Base-by-base conservation (phyloP, 202 grass and related monocot genomes). In the Hordeum pubiflorum region DNA sequence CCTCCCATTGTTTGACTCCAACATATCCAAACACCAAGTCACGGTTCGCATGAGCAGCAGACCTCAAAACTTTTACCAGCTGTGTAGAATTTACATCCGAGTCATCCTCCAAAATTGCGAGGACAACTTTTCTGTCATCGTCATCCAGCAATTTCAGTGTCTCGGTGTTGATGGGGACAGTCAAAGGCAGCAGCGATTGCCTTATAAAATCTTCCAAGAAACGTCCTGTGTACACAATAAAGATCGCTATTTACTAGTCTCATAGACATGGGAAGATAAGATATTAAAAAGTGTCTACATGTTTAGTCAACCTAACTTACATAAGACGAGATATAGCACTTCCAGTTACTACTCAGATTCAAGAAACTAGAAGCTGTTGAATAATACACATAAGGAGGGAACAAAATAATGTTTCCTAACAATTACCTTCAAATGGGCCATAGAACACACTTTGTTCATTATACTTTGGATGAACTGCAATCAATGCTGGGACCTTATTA, bases 351-450 rank as follows among this genome's bases (percentile, higher is more conserved):
- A 65, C 23, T 48, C 26, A 48, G 31, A 62, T 52, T 36, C 3
- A 74, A 41, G 3, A 38, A 34, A 56, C 29, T 54, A 70, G 0
- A 62, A 34, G 69, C 9, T 48, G 57, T 44, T 27, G 15, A 90
- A 38, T 77, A 20, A 37, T 77, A 48, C 63, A 75, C 41, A 78
- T 13, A 75, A 76, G 29, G 50, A 41, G 63, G 21, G 18, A 75
- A 72, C 48, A 69, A 48, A 65, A 80, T 50, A 37, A 31, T 24
- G 4, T 57, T 63, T 3, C 36, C 50, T n/a, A 58, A 72, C 18
- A 84, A 62, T 74, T 92, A 97, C 95, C 94, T 94, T 97, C 95
- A 85, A 94, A 97, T 48, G 95, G 92, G n/a, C 95, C 95, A 82
- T 94, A 97, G 83, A 93, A 94, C 23, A 94, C 85, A 84, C 64